phyloP scores from a whole-genome alignment of 495 filamentous ascomycete genomes.

The Penicillium dipodomyicola region DNA sequence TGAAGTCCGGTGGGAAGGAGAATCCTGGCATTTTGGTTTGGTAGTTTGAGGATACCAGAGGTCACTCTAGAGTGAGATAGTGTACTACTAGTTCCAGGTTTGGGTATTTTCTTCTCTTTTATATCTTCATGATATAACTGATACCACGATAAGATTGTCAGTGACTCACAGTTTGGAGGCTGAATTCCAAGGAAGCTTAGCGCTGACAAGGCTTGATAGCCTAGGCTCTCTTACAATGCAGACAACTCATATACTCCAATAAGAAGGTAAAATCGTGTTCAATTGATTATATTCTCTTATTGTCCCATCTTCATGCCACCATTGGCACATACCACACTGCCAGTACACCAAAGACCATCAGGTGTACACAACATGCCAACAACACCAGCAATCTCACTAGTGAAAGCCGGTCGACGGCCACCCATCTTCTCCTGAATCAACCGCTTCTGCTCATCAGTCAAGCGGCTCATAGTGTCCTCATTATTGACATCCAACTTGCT shows the following conservation, averaged over 20 bases:
- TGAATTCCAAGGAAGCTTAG: neutral
- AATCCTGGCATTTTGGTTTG: neutral
- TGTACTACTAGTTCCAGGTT: neutral
- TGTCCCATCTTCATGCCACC: conserved; percentile 61
- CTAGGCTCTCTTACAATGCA: neutral
- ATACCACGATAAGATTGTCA: neutral
- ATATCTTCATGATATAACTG: neutral
- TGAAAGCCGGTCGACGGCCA: conserved; percentile 64
- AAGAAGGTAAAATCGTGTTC: neutral
- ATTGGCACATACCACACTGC: conserved; percentile 83
- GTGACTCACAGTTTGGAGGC: neutral
- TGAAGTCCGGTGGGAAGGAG: neutral
- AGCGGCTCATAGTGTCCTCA: conserved; percentile 44
- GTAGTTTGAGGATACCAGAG: too few species aligned
- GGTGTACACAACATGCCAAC: conserved; percentile 78
- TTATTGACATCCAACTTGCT: conserved; percentile 41
- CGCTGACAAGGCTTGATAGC: neutral
- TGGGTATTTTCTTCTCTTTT: neutral
- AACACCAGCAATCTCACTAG: conserved; percentile 75
- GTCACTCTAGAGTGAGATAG: neutral
- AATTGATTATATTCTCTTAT: conserved; percentile 8
- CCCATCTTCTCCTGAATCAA: conserved; percentile 61
- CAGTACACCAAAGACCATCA: conserved; percentile 78
- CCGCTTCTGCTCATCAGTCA: conserved; percentile 61
- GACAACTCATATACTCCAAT: neutral